Percentiles rank a stretch among this genome's conserved stretches.
phyloP scores from a whole-genome alignment of 257 asterid genomes.

The Solanum medicagineum region DNA sequence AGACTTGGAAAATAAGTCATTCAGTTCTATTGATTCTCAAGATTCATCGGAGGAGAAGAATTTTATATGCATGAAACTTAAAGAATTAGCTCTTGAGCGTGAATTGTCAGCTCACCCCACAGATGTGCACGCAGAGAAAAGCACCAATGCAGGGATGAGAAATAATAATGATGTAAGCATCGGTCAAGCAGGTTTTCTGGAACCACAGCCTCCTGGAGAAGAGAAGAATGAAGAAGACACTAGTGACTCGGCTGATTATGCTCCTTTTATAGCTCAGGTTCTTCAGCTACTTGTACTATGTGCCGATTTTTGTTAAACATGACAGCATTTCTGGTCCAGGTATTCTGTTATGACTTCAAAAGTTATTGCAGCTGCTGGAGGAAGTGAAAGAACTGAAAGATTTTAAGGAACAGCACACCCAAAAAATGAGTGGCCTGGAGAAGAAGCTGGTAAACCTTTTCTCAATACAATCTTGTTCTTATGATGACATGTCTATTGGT shows the following conservation, averaged over 20 bases:
- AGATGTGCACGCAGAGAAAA: constrained; percentile 9
- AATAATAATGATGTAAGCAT: constrained; percentile 12
- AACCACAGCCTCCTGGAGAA: constrained; percentile 15
- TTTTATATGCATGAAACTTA: constrained; percentile 36
- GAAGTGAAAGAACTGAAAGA: constrained; percentile 44
- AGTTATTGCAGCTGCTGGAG: constrained; percentile 28
- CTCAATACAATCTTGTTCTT: background rate
- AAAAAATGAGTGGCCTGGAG: constrained; percentile 29
- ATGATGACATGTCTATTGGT: background rate
- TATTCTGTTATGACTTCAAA: background rate
- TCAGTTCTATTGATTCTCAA: constrained; percentile 14
- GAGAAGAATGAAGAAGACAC: constrained; percentile 11
- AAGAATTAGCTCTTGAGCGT: constrained; percentile 26
- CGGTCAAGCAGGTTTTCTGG: constrained; percentile 14
- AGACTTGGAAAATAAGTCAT: constrained; percentile 8
- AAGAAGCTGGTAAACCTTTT: constrained; percentile 47
- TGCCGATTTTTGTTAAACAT: background rate
- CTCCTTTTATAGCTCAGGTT: constrained; percentile 42
- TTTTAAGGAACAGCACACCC: constrained; percentile 34
- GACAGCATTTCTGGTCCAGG: background rate
- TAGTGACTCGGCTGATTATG: constrained; percentile 23
- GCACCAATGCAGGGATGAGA: constrained; percentile 12
- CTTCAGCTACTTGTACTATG: background rate
- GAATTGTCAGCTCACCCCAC: constrained; percentile 8
- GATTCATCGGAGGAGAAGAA: constrained; percentile 24